Conservation (phyloP, 257 asterid species). For the Ophiorrhiza pumila region DNA sequence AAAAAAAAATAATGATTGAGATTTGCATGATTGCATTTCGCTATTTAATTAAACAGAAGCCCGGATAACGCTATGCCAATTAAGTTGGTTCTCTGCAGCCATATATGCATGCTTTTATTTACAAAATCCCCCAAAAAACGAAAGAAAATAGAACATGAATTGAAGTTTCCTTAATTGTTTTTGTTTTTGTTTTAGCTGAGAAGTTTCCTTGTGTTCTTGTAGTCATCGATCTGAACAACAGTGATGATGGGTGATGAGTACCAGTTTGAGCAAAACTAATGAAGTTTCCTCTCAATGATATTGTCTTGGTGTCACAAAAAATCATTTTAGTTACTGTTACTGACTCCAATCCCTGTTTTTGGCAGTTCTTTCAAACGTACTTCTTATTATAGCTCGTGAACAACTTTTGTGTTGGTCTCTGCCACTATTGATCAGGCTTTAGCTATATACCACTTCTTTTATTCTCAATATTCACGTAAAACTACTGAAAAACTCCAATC, state of each 20-base stretch:
- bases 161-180: conserved; percentile 3
- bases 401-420: conserved; percentile 3
- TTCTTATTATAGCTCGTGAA: conserved; percentile 3
- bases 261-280: neutral
- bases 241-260: neutral
- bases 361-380: neutral
- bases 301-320: neutral
- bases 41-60: too few species aligned
- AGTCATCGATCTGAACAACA: neutral
- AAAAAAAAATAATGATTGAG: too few species aligned
- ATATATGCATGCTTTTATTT: neutral
- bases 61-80: too few species aligned
- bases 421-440: neutral
- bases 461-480: neutral
- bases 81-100: too few species aligned
- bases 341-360: neutral
- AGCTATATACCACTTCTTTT: neutral
- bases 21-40: too few species aligned
- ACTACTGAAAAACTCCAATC: neutral
- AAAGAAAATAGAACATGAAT: too few species aligned
- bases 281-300: conserved; percentile 12
- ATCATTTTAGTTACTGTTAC: neutral
- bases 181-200: neutral
- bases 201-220: neutral
- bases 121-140: neutral